Evolutionary conservation across 257 asterid species (phyloP), one percentile per base, ranked within the genome.

Genomic region (Nemophila menziesii): DNA sequence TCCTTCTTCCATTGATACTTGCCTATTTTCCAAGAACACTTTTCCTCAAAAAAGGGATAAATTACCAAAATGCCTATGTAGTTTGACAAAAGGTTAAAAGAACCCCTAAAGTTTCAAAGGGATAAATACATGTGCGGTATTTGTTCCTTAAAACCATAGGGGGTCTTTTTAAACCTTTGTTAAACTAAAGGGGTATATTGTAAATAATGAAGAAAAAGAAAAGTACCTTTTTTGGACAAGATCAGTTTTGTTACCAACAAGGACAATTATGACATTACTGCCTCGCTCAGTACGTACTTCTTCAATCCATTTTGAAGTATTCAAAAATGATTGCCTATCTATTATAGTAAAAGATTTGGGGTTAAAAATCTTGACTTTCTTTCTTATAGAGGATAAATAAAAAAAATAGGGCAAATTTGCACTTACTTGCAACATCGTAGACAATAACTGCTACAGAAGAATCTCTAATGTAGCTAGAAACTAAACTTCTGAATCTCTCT

Each of bases 281-380:
- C 95, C 95, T 69, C 95, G 67, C 75, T 84, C 95, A 46, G 95
- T 69, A 51, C 95, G 93, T 54, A 84, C 95, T 69, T 84, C 95
- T 68, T 84, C 93, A 39, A 80, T 77, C 95, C 93, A 83, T 68
- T 80, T 84, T 57, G 90, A 71, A 49, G 95, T 83, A 74, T 80
- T 83, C 23, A 79, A 80, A 65, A 83, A 83, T 39, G 95, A 74
- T 38, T 80, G 90, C 54, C 95, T 70, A 61, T 93, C 93, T 84
- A 57, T 17, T 38, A 38, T n/a, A 9, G 12, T 36, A 14, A 17
- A 13, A 17, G 8, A 14, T 3, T 1, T 5, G 17, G 15, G 2
- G 4, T 38, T 38, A n/a, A 20, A 20, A 38, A 17, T 9, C 16
- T 37, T 12, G 16, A 0, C 7, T 12, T 37, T 8, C 13, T 5